A percentile compares a stretch with the other conserved stretches of the same genome.
Evolutionary conservation across 2,329 filamentous ascomycete genomes (phyloP).

Genomic region (Aspergillus vadensis): DNA sequence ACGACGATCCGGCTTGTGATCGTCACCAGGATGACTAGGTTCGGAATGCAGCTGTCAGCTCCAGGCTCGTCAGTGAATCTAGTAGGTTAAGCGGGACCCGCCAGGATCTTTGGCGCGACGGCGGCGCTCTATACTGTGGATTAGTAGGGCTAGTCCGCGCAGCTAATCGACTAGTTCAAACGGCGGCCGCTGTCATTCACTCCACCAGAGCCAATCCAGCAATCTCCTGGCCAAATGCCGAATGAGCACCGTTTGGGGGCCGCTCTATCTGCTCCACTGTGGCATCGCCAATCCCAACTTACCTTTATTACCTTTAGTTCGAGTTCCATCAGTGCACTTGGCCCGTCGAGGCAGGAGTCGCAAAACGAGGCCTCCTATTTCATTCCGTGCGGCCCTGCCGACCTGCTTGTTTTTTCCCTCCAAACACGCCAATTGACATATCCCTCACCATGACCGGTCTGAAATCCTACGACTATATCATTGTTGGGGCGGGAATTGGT

Average conservation of each 20-base stretch:
- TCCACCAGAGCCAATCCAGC: background rate
- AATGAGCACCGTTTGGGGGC: too few relatives aligned
- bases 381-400: background rate
- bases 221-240: too few relatives aligned
- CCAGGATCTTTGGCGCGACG: too few relatives aligned
- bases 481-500: conserved; percentile 31
- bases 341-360: background rate
- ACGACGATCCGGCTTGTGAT: background rate
- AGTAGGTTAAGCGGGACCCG: too few relatives aligned
- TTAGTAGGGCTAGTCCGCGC: too few relatives aligned
- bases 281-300: background rate
- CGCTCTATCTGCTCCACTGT: too few relatives aligned
- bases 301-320: background rate
- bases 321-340: background rate
- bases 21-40: background rate
- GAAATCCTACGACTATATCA: conserved; percentile 31
- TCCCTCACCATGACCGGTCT: background rate
- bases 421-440: background rate
- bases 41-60: background rate
- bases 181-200: background rate
- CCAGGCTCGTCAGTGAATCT: too few relatives aligned
- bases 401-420: background rate
- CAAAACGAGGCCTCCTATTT: background rate
- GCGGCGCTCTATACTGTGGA: too few relatives aligned
- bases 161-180: background rate